phyloP scores from a whole-genome alignment of 805 yeast genomes.

The Starmerella vitae region DNA sequence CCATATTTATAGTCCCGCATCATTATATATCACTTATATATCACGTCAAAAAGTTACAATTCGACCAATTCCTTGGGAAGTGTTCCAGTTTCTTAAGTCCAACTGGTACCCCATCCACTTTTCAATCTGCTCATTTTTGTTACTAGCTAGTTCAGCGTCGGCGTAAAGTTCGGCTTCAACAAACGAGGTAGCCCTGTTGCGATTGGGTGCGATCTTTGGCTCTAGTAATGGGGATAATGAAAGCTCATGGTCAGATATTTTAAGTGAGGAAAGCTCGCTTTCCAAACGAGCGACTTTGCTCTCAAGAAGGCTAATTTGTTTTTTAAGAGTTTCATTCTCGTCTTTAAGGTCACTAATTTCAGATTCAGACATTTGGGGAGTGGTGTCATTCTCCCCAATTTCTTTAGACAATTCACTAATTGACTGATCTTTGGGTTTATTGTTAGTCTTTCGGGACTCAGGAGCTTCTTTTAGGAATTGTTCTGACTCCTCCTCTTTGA shows the following conservation, averaged over 20 bases:
- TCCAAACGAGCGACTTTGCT: constrained; percentile 26
- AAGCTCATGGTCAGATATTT: constrained; percentile 17
- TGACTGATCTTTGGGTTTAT: constrained; percentile 7
- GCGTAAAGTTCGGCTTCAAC: constrained; percentile 30
- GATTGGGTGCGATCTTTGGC: constrained; percentile 8
- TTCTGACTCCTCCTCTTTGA: constrained; percentile 14
- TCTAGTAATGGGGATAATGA: constrained; percentile 21
- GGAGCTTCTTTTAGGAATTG: constrained; percentile 11
- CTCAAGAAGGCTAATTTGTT: constrained; percentile 28
- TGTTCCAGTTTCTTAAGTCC: constrained; percentile 75
- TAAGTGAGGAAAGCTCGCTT: constrained; percentile 17
- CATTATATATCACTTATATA: no score
- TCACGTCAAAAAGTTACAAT: constrained; percentile 33
- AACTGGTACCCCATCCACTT: constrained; percentile 78
- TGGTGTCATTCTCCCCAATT: background rate
- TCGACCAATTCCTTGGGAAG: constrained; percentile 48
- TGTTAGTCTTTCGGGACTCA: constrained; percentile 4
- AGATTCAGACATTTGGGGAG: background rate
- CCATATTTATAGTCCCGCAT: no score
- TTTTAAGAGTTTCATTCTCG: constrained; percentile 27
- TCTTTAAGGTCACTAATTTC: constrained; percentile 25
- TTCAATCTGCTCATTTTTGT: constrained; percentile 36
- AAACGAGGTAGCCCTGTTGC: constrained; percentile 21
- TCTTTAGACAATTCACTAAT: no score
- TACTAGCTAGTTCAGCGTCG: constrained; percentile 41